phyloP scores from a whole-genome alignment of 2,329 filamentous ascomycete species.

The Shiraia bambusicola region DNA sequence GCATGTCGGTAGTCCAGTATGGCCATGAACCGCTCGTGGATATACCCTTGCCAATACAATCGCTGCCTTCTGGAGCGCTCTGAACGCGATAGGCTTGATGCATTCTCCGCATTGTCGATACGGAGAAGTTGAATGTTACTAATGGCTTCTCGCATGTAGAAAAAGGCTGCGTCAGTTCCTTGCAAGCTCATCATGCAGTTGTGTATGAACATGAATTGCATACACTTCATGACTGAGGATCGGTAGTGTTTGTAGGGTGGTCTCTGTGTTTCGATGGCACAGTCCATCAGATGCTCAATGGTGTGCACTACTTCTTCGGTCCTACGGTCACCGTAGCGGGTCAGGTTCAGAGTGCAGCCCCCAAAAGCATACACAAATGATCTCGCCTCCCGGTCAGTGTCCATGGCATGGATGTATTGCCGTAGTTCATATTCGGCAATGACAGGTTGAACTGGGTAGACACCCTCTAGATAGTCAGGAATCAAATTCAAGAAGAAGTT shows the following conservation, averaged over 20 bases:
- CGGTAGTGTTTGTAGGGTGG: conserved; percentile 45
- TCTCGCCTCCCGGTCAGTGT: conserved; percentile 41
- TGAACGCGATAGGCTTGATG: conserved; percentile 33
- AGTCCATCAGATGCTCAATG: conserved; percentile 38
- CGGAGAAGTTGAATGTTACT: conserved; percentile 43
- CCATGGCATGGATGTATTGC: conserved; percentile 41
- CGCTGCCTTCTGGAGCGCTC: conserved; percentile 51
- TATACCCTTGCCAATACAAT: conserved; percentile 59
- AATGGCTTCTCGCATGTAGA: conserved; percentile 54
- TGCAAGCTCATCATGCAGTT: conserved; percentile 55
- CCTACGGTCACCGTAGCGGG: conserved; percentile 36
- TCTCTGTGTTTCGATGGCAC: conserved; percentile 41
- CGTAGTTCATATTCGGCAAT: conserved; percentile 47
- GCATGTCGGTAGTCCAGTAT: conserved; percentile 53
- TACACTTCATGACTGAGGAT: conserved; percentile 49
- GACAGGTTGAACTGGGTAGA: conserved; percentile 53
- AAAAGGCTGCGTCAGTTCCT: conserved; percentile 52
- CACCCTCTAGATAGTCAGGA: conserved; percentile 47
- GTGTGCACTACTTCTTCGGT: conserved; percentile 35
- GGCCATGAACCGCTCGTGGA: conserved; percentile 59
- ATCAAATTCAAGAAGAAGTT: conserved; percentile 48
- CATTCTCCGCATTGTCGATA: conserved; percentile 45
- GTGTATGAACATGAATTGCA: conserved; percentile 57
- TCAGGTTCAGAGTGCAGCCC: conserved; percentile 50
- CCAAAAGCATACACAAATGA: conserved; percentile 51